Conservation (phyloP, 305 asterid species). For the Plantago lanceolata region DNA sequence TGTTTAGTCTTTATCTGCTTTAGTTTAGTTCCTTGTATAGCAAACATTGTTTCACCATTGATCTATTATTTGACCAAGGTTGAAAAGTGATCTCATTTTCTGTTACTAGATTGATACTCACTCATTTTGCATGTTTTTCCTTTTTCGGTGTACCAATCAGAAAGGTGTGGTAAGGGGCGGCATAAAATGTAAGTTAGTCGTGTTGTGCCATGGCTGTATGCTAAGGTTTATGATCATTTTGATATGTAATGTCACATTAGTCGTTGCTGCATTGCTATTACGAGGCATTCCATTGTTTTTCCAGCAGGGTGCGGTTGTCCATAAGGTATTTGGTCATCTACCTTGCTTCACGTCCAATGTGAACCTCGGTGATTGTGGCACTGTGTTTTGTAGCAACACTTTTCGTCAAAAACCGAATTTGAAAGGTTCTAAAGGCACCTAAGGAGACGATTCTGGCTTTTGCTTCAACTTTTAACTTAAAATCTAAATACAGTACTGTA, state of each 20-base stretch:
- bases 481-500: too few relatives aligned
- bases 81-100: not conserved
- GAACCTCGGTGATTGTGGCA: conserved; percentile 56
- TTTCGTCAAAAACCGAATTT: too few relatives aligned
- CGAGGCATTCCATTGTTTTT: conserved; percentile 50
- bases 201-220: conserved; percentile 35
- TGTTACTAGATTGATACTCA: not conserved
- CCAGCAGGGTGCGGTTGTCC: conserved; percentile 58
- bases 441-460: too few relatives aligned
- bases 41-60: not conserved
- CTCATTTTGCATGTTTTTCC: too few relatives aligned
- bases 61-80: not conserved
- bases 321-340: conserved; percentile 43
- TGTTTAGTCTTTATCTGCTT: not conserved
- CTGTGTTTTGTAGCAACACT: too few relatives aligned
- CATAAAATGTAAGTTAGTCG: conserved; percentile 26
- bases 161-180: conserved; percentile 53
- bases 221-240: conserved; percentile 51
- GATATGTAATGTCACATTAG: conserved; percentile 46
- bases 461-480: too few relatives aligned
- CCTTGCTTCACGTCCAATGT: conserved; percentile 39
- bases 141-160: conserved; percentile 41
- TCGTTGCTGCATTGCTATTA: conserved; percentile 43
- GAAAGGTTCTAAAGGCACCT: too few relatives aligned
- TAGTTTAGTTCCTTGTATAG: conserved; percentile 12